Percentiles rank a stretch among this genome's conserved stretches.
These are phyloP conservation scores for Phycomyces nitens DNA, from an alignment of 192 early-diverging fungal species.

Conservation along the genomic window DNA sequence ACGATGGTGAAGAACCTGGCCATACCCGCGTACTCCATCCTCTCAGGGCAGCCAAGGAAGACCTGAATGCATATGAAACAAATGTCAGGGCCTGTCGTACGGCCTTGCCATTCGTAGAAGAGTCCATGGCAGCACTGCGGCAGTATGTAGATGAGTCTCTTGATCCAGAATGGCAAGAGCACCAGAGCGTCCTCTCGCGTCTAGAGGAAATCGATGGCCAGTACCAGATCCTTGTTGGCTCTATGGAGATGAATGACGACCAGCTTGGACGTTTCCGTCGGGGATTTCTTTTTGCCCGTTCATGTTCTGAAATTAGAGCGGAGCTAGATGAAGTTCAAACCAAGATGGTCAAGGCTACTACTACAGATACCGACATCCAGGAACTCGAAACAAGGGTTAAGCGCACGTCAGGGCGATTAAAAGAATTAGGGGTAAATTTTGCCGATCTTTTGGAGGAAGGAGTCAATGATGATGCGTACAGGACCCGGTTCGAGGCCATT, in stretches of 20 bases:
- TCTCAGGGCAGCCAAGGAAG: slow-evolving; percentile 26
- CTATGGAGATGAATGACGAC: not conserved
- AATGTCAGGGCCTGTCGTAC: slow-evolving; percentile 11
- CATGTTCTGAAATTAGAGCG: slow-evolving; percentile 4
- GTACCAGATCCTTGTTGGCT: not conserved
- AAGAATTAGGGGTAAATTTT: slow-evolving; percentile 6
- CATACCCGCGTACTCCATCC: slow-evolving; percentile 17
- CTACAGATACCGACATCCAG: slow-evolving; percentile 26
- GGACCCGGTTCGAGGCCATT: slow-evolving; percentile 16
- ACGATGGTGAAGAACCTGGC: not conserved
- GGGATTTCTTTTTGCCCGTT: slow-evolving; percentile 11
- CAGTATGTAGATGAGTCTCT: not conserved
- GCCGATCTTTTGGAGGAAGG: slow-evolving; percentile 18
- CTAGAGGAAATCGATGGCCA: not conserved
- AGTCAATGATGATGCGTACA: slow-evolving; percentile 8
- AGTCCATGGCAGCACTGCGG: slow-evolving; percentile 1
- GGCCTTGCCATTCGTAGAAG: not conserved
- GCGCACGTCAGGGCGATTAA: slow-evolving; percentile 8
- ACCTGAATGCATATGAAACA: slow-evolving; percentile 15
- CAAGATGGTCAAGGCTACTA: slow-evolving; percentile 30
- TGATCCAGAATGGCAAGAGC: slow-evolving; percentile 6
- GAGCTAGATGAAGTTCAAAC: slow-evolving; percentile 27
- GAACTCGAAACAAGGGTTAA: slow-evolving; percentile 25
- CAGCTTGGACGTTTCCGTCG: slow-evolving; percentile 3
- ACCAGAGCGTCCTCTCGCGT: slow-evolving; percentile 1